Evolutionary conservation across 2,329 filamentous ascomycete species (phyloP).

Genomic region (Talaromyces amestolkiae): DNA sequence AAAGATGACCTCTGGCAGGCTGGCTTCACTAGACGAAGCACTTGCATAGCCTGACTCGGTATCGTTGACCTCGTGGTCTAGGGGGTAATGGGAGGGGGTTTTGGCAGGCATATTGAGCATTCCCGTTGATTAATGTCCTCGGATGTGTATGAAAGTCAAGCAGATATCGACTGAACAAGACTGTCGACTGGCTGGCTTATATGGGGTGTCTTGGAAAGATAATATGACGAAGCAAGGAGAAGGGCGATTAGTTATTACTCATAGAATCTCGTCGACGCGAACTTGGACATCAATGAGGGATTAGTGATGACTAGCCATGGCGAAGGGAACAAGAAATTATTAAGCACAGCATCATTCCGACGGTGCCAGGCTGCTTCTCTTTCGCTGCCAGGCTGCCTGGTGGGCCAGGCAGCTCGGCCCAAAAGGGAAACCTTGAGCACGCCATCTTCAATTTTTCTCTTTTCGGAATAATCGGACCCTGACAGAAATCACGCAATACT

Average conservation of each 20-base stretch:
- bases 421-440: constrained; percentile 19
- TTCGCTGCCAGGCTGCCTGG: constrained; percentile 8
- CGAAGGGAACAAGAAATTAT: constrained; percentile 11
- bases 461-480: constrained; percentile 18
- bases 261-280: neutral
- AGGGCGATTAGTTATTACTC: neutral
- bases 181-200: neutral
- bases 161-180: neutral
- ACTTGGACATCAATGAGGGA: neutral
- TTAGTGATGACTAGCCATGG: constrained; percentile 5
- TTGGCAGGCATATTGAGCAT: constrained; percentile 39
- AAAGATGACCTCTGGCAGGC: constrained; percentile 76
- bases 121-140: neutral
- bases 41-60: constrained; percentile 81
- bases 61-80: constrained; percentile 51
- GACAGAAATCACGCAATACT: constrained; percentile 43
- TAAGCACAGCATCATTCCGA: constrained; percentile 18
- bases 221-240: neutral
- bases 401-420: constrained; percentile 1
- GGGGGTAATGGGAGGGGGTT: constrained; percentile 36
- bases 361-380: neutral
- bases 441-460: constrained; percentile 27
- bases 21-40: constrained; percentile 60
- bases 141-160: neutral
- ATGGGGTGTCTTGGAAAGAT: neutral